A percentile compares a stretch with the other conserved stretches of the same genome.
These are phyloP conservation scores for Boletus sp. DNA, from an alignment of 768 basidiomycete species.

Conservation along the genomic window DNA sequence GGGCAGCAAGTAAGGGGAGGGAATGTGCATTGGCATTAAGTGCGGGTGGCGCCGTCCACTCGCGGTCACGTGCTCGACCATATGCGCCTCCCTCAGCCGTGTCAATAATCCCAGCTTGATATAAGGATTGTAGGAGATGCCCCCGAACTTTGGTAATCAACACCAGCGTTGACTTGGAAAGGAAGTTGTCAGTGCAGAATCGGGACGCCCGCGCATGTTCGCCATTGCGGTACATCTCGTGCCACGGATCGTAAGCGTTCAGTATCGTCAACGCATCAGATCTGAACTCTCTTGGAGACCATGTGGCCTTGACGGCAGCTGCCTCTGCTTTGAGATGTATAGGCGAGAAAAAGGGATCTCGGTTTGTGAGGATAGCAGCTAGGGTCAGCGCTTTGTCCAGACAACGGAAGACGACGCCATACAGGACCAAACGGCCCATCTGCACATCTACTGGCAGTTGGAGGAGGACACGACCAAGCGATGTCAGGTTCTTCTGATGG, in stretches of 20 bases:
- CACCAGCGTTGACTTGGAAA: slow-evolving; percentile 79
- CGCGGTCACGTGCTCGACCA: slow-evolving; percentile 30
- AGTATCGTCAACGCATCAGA: slow-evolving; percentile 82
- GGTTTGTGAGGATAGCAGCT: slow-evolving; percentile 86
- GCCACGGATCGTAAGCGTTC: slow-evolving; percentile 82
- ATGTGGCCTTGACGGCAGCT: slow-evolving; percentile 67
- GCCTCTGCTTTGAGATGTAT: slow-evolving; percentile 72
- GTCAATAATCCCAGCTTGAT: slow-evolving; percentile 77
- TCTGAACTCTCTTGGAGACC: slow-evolving; percentile 74
- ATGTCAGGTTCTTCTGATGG: slow-evolving; percentile 68
- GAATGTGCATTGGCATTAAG: slow-evolving; percentile 73
- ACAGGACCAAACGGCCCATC: slow-evolving; percentile 85
- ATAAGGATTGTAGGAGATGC: slow-evolving; percentile 73
- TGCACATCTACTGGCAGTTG: slow-evolving; percentile 89
- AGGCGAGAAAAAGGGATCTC: slow-evolving; percentile 88
- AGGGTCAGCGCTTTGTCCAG: slow-evolving; percentile 83
- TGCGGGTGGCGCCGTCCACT: slow-evolving; percentile 53
- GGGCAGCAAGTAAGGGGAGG: slow-evolving; percentile 70
- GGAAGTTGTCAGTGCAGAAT: slow-evolving; percentile 84
- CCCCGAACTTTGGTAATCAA: slow-evolving; percentile 76
- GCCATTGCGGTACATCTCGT: slow-evolving; percentile 61
- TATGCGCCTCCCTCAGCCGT: slow-evolving; percentile 66
- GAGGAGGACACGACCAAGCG: slow-evolving; percentile 83
- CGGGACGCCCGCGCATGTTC: slow-evolving; percentile 63
- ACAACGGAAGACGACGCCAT: slow-evolving; percentile 91